phyloP scores from a whole-genome alignment of 352 stramenopile species.

The Pythium plurisporium region DNA sequence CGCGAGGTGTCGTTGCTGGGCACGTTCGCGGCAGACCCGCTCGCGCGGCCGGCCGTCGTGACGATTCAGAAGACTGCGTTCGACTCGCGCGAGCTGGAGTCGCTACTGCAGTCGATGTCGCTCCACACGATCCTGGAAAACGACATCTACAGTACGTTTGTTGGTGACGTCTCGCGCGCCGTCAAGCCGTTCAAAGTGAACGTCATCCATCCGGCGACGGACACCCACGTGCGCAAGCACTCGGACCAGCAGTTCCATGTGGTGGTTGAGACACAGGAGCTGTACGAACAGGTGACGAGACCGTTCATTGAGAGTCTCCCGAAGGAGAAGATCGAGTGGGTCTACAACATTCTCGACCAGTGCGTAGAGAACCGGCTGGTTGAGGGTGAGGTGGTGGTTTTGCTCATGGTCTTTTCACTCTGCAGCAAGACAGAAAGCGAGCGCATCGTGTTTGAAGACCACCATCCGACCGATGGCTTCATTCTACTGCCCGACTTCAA shows the following conservation, averaged over 20 bases:
- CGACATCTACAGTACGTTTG: conserved; percentile 81
- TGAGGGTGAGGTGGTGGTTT: not conserved
- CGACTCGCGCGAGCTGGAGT: conserved; percentile 35
- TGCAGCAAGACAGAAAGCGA: conserved; percentile 76
- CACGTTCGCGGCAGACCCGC: conserved; percentile 57
- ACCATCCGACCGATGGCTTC: conserved; percentile 59
- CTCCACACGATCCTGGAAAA: conserved; percentile 70
- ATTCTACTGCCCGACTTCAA: conserved; percentile 83
- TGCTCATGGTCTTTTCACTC: not conserved
- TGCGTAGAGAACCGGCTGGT: conserved; percentile 30
- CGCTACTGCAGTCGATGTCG: conserved; percentile 51
- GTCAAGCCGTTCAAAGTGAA: conserved; percentile 82
- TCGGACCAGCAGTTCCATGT: conserved; percentile 82
- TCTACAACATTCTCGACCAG: conserved; percentile 88
- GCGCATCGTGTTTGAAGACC: conserved; percentile 75
- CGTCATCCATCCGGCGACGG: conserved; percentile 77
- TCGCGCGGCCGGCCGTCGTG: conserved; percentile 60
- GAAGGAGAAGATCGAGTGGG: conserved; percentile 75
- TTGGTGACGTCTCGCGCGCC: conserved; percentile 58
- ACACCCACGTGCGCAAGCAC: conserved; percentile 79
- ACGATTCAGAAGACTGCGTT: conserved; percentile 63
- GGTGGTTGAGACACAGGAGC: conserved; percentile 68
- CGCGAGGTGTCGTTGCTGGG: conserved; percentile 63
- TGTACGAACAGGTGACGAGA: conserved; percentile 73
- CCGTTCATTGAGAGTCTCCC: conserved; percentile 78